phyloP scores from a whole-genome alignment of 1,284 basidiomycete genomes.

The Ceratobasidium papillatum region DNA sequence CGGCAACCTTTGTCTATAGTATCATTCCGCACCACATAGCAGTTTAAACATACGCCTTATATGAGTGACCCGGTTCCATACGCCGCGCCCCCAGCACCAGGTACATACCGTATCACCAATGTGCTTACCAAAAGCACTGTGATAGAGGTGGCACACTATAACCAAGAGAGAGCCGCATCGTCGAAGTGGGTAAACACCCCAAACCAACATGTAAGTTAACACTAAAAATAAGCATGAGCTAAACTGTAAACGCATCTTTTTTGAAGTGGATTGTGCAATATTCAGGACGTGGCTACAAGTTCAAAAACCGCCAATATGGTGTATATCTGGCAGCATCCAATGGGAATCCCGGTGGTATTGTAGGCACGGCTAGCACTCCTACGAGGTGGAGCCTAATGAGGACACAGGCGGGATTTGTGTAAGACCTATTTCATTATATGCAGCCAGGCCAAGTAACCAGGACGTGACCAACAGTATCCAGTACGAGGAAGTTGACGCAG shows the following conservation, averaged over 20 bases:
- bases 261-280: constrained; percentile 5
- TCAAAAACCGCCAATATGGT: constrained; percentile 12
- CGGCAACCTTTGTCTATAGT: neutral
- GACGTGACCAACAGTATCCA: neutral
- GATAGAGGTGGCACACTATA: neutral
- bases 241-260: neutral
- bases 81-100: neutral
- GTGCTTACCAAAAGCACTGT: neutral
- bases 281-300: constrained; percentile 16
- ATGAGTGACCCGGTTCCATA: neutral
- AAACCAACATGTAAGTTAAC: neutral
- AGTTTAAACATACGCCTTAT: neutral
- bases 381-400: neutral
- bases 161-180: neutral
- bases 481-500: neutral
- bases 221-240: neutral
- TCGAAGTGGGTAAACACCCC: neutral
- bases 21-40: neutral
- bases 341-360: neutral
- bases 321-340: neutral
- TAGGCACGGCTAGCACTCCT: neutral
- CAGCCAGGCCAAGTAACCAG: neutral
- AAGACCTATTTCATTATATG: no score
- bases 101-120: constrained; percentile 4
- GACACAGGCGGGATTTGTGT: constrained; percentile 1